A percentile compares a stretch with the other conserved stretches of the same genome.
Conservation (phyloP, 2,329 filamentous ascomycete species). For the Aspergillus aculeatus region DNA sequence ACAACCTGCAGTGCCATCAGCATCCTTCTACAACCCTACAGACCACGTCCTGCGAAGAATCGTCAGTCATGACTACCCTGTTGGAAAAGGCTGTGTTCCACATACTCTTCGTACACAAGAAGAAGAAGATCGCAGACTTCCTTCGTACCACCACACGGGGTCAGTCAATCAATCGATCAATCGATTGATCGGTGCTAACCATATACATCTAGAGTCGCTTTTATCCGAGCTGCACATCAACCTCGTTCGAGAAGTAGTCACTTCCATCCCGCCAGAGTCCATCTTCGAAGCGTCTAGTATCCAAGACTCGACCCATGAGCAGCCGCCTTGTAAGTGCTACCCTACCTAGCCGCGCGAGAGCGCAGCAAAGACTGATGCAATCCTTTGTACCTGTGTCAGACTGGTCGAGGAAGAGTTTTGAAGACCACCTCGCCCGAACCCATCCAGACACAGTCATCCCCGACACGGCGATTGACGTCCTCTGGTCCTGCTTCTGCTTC, state of each 20-base stretch:
- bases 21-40: no score
- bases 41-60: no score
- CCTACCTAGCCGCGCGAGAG: background rate
- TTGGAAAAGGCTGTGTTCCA: background rate
- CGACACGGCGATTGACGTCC: background rate
- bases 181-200: no score
- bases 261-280: background rate
- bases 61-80: background rate
- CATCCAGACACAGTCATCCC: background rate
- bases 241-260: background rate
- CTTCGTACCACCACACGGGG: conserved; percentile 1
- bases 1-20: no score
- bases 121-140: background rate
- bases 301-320: background rate
- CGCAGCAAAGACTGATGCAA: background rate
- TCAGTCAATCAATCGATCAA: background rate
- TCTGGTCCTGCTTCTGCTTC: conserved; percentile 3
- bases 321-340: background rate
- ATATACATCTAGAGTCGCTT: background rate
- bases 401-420: background rate
- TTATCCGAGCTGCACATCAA: background rate
- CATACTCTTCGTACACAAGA: background rate
- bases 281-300: background rate
- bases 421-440: background rate
- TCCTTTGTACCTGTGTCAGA: background rate